phyloP scores from a whole-genome alignment of 2,329 filamentous ascomycete species.

The Metarhizium rileyi region DNA sequence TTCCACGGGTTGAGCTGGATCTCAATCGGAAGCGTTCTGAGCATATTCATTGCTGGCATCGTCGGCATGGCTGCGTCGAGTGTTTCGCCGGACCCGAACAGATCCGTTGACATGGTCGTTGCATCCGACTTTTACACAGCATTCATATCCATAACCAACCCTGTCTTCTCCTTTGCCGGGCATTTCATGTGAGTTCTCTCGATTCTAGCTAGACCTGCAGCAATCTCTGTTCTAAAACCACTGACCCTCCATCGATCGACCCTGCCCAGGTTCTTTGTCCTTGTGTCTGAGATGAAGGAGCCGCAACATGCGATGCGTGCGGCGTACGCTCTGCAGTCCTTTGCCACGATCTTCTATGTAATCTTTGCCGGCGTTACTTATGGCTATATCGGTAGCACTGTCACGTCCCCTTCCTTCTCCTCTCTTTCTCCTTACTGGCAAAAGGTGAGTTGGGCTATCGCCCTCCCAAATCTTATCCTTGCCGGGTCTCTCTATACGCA shows the following conservation, averaged over 20 bases:
- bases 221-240: background rate
- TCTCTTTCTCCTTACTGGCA: slow-evolving; percentile 34
- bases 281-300: slow-evolving; percentile 42
- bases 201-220: background rate
- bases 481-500: slow-evolving; percentile 40
- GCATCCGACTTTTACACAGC: slow-evolving; percentile 22
- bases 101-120: slow-evolving; percentile 27
- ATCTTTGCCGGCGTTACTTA: slow-evolving; percentile 41
- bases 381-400: slow-evolving; percentile 35
- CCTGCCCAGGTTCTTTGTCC: slow-evolving; percentile 39
- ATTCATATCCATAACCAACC: slow-evolving; percentile 29
- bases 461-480: slow-evolving; percentile 39
- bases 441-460: slow-evolving; percentile 41
- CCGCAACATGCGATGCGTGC: slow-evolving; percentile 42
- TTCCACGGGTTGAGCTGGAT: slow-evolving; percentile 39
- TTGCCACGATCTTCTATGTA: slow-evolving; percentile 40
- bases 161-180: slow-evolving; percentile 42
- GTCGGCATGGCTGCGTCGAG: slow-evolving; percentile 42
- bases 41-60: slow-evolving; percentile 38
- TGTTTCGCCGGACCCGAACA: slow-evolving; percentile 25
- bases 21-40: slow-evolving; percentile 32
- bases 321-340: slow-evolving; percentile 37
- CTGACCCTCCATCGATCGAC: background rate
- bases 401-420: slow-evolving; percentile 37
- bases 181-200: slow-evolving; percentile 32